phyloP scores from a whole-genome alignment of 2,329 filamentous ascomycete genomes.

The Orbilia quercus region DNA sequence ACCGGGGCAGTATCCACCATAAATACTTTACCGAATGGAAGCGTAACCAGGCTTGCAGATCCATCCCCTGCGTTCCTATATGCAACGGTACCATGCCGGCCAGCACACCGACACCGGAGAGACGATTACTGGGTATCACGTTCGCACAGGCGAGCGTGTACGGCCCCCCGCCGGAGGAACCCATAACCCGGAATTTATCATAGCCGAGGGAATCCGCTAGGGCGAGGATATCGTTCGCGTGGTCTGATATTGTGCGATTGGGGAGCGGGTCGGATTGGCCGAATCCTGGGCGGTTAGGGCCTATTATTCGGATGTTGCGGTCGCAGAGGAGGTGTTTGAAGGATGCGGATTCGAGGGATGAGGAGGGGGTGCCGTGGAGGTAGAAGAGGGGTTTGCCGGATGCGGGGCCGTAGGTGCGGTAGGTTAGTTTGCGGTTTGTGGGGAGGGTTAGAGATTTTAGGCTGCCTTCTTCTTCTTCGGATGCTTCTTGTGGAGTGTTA shows the following conservation, averaged over 20 bases:
- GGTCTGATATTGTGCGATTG: slow-evolving; percentile 37
- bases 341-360: slow-evolving; percentile 62
- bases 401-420: slow-evolving; percentile 61
- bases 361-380: slow-evolving; percentile 65
- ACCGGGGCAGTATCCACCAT: slow-evolving; percentile 55
- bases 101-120: slow-evolving; percentile 64
- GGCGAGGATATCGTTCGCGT: slow-evolving; percentile 34
- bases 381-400: slow-evolving; percentile 61
- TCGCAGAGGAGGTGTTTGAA: slow-evolving; percentile 60
- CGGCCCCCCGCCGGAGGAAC: slow-evolving; percentile 46
- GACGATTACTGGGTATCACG: slow-evolving; percentile 49
- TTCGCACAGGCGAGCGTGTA: slow-evolving; percentile 50
- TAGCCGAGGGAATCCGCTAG: slow-evolving; percentile 34
- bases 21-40: slow-evolving; percentile 56
- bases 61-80: slow-evolving; percentile 57
- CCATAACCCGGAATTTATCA: slow-evolving; percentile 50
- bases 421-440: slow-evolving; percentile 35
- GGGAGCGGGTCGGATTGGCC: slow-evolving; percentile 64
- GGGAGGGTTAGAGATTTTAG: slow-evolving; percentile 30
- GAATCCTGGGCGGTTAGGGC: slow-evolving; percentile 65
- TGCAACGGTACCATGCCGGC: slow-evolving; percentile 62
- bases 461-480: slow-evolving; percentile 30
- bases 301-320: slow-evolving; percentile 62
- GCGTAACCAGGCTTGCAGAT: slow-evolving; percentile 59
- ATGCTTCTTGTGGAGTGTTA: not conserved